These are phyloP conservation scores for Naganishia liquefaciens DNA, from an alignment of 1,284 basidiomycete genomes.

Conservation along the genomic window DNA sequence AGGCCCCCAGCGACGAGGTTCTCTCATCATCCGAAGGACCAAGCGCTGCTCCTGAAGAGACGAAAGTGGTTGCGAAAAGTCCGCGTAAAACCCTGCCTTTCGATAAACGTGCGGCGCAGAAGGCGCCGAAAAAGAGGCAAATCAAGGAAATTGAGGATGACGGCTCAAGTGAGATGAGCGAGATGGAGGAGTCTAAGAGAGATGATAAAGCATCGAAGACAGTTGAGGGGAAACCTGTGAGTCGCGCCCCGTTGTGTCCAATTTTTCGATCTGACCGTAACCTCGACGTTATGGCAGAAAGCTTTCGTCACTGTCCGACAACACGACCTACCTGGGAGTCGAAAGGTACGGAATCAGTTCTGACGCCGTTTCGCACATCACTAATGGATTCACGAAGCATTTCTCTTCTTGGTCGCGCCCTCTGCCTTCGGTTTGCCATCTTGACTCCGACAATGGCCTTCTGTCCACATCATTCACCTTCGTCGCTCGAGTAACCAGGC, in stretches of 20 bases:
- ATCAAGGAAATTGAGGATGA: not conserved
- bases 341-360: not conserved
- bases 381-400: constrained; percentile 6
- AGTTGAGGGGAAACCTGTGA: not conserved
- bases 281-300: not conserved
- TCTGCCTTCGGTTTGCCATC: not conserved
- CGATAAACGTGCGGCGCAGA: not conserved
- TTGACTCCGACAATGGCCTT: too few species aligned
- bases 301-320: not conserved
- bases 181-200: not conserved
- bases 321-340: not conserved
- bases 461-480: not conserved
- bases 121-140: not conserved
- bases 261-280: not conserved
- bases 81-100: not conserved
- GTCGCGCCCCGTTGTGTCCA: not conserved
- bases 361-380: not conserved
- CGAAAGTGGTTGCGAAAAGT: not conserved
- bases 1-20: not conserved
- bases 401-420: not conserved
- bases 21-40: not conserved
- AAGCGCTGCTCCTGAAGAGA: not conserved
- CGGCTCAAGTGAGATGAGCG: constrained; percentile 12
- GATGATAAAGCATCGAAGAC: too few species aligned
- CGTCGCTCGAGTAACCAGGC: not conserved